phyloP scores from a whole-genome alignment of 176 grass and related monocot genomes.

The Tuctoria greenei region DNA sequence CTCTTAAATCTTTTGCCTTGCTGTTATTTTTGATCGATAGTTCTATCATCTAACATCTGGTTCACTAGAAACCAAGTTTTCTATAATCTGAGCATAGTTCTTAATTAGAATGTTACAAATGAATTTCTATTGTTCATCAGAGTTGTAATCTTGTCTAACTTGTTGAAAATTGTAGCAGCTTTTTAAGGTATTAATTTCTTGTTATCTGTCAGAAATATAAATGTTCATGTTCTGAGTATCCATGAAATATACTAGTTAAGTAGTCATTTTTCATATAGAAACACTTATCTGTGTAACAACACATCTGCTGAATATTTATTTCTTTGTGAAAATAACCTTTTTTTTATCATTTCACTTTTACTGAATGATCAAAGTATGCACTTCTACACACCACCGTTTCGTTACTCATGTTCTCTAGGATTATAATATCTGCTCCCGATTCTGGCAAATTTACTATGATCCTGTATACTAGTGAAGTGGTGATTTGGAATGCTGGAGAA shows the following conservation, averaged over 20 bases:
- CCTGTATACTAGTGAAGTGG: not conserved
- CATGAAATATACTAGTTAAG: not conserved
- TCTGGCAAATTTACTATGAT: not conserved
- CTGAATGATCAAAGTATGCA: slow-evolving; percentile 1
- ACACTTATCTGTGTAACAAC: not conserved
- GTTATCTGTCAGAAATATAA: not conserved
- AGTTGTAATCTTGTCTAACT: not conserved
- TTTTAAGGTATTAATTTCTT: slow-evolving; percentile 2
- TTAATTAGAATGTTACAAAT: slow-evolving; percentile 2
- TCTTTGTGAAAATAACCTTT: not conserved
- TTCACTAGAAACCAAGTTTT: not conserved
- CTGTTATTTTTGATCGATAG: not conserved
- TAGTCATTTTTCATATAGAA: too few relatives aligned
- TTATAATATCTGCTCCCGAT: not conserved
- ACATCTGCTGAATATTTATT: not conserved
- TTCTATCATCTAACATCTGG: not conserved
- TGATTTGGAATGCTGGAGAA: not conserved
- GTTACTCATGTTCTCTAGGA: slow-evolving; percentile 10
- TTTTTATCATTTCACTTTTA: slow-evolving; percentile 1
- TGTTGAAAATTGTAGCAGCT: not conserved
- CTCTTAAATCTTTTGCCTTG: not conserved
- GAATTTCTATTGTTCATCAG: not conserved
- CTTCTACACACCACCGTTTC: not conserved
- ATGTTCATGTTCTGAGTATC: not conserved
- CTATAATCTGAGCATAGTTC: not conserved